Evolutionary conservation across 2,329 filamentous ascomycete genomes (phyloP), one percentile per base, ranked within the genome.

Genomic region (Pseudocercospora vitis): DNA sequence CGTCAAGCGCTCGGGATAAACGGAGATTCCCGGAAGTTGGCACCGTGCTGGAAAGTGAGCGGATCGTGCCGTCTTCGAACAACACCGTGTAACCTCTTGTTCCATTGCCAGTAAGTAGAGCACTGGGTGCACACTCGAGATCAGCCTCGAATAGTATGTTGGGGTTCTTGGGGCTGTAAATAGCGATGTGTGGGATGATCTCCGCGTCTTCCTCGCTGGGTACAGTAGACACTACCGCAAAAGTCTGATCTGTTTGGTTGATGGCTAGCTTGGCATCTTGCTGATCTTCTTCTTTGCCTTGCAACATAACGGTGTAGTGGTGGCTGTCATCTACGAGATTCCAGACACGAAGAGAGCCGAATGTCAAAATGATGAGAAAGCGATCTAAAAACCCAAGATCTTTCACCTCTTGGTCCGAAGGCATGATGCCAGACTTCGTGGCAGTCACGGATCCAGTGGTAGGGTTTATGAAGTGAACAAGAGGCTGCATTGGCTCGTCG

Each of bases 301-400:
- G 32, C 72, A 91, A 73, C 21, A 79, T 74, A 47, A 87, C 77
- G 45, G 82, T 83, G 65, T 87, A 90, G 29, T 82, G 80, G 42
- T 91, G 78, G 62, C 86, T 81, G 64, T 95, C 88, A 47, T 84
- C 79, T 6, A 97, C 88, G 8, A 95, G 80, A 69, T 99, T 88
- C 77, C 90, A 96, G 29, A 96, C 85, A 33, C 83, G 78, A 7
- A 96, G 78, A 23, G 83, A 81, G 37, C 87, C 79, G 0, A 86
- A 79, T 0, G 89, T 89, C 1, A 96, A 75, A 40, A 88, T 80
- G 53, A 97, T 77, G 14, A 99, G 74, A 65, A 87, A 86, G 19
- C 85, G 84, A 2, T 84, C 86, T 2, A 94, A 73, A 49, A 95
- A 86, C 4, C 79, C 83, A 24, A 95, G 72, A 53, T 60, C 60